These are phyloP conservation scores for Monilinia fructicola DNA, from an alignment of 2,329 filamentous ascomycete species.

Conservation along the genomic window DNA sequence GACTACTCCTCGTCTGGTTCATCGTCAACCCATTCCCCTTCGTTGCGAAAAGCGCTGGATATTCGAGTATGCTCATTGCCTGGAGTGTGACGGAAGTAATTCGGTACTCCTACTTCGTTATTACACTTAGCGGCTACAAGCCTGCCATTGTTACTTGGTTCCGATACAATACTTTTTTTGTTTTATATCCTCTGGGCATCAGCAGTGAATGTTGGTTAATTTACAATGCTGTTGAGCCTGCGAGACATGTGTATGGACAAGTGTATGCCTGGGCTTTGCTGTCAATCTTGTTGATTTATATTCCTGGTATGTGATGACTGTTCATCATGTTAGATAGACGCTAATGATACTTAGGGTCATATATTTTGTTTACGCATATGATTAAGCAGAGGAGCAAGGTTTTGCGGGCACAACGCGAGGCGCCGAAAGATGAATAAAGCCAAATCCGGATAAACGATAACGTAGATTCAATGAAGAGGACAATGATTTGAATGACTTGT, in stretches of 20 bases:
- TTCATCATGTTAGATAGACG: background rate
- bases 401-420: constrained; percentile 56
- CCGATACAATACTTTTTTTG: constrained; percentile 87
- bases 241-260: constrained; percentile 47
- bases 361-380: constrained; percentile 92
- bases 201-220: constrained; percentile 82
- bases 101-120: constrained; percentile 87
- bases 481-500: background rate
- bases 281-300: constrained; percentile 69
- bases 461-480: background rate
- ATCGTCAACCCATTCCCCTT: constrained; percentile 73
- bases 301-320: constrained; percentile 63
- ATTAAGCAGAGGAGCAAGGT: constrained; percentile 84
- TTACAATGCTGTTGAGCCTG: constrained; percentile 65
- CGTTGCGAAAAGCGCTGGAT: constrained; percentile 60
- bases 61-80: constrained; percentile 76
- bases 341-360: constrained; percentile 50
- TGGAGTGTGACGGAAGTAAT: constrained; percentile 93
- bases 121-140: constrained; percentile 63
- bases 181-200: constrained; percentile 92
- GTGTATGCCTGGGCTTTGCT: constrained; percentile 61
- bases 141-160: constrained; percentile 73
- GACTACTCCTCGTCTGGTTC: constrained; percentile 86
- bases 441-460: background rate
- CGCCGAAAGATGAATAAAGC: constrained; percentile 43